Evolutionary conservation across 192 early-diverging fungal species (phyloP).

Genomic region (Coemansia sp.): DNA sequence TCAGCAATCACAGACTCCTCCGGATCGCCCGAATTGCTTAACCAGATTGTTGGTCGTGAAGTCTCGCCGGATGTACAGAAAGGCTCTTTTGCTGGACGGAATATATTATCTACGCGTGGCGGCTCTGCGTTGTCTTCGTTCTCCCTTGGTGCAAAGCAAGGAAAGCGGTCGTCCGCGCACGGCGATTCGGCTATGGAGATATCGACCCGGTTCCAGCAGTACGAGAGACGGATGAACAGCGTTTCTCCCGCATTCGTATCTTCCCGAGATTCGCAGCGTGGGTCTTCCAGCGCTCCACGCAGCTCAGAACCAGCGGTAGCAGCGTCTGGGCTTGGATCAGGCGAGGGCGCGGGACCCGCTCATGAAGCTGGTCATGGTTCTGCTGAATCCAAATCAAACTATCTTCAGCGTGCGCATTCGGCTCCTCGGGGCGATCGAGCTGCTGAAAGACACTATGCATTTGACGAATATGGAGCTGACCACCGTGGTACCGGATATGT

Average conservation of each 20-base stretch:
- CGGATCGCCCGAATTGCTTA: constrained; percentile 8
- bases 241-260: constrained; percentile 13
- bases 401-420: constrained; percentile 10
- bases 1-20: constrained; percentile 5
- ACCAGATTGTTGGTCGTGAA: constrained; percentile 5
- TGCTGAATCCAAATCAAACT: constrained; percentile 14
- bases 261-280: neutral
- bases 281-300: neutral
- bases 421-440: constrained; percentile 15
- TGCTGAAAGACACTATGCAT: neutral
- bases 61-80: constrained; percentile 11
- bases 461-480: constrained; percentile 2
- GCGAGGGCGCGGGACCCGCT: neutral
- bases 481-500: constrained; percentile 9
- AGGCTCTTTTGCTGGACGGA: neutral
- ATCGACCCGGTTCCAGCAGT: constrained; percentile 40
- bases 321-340: constrained; percentile 2
- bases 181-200: constrained; percentile 37
- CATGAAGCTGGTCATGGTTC: neutral
- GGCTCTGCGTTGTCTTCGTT: neutral
- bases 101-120: neutral
- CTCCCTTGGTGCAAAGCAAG: constrained; percentile 8
- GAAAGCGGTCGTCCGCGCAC: constrained; percentile 13
- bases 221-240: constrained; percentile 28
- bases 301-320: constrained; percentile 7